Evolutionary conservation across 2,329 filamentous ascomycete genomes (phyloP).

Genomic region (Chaetomium globosum): DNA sequence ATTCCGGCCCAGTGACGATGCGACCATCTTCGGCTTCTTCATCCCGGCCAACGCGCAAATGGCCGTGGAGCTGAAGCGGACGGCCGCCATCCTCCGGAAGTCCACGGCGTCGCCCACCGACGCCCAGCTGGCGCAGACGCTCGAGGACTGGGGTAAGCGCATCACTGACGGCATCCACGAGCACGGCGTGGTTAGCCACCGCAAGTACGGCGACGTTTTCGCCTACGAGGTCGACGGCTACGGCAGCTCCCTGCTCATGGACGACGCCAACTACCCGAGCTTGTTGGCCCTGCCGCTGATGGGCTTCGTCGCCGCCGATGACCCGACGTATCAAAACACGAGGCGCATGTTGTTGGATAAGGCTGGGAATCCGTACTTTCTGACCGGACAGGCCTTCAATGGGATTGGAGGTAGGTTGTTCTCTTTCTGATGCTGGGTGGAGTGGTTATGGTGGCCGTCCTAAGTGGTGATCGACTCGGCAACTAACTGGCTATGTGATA

Average conservation of each 20-base stretch:
- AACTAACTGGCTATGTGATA: slow-evolving; percentile 30
- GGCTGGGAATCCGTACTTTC: slow-evolving; percentile 82
- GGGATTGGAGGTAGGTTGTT: slow-evolving; percentile 77
- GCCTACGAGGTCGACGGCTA: slow-evolving; percentile 89
- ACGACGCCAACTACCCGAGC: slow-evolving; percentile 85
- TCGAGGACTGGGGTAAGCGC: slow-evolving; percentile 60
- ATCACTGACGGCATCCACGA: slow-evolving; percentile 81
- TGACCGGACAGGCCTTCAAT: slow-evolving; percentile 73
- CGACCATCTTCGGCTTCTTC: slow-evolving; percentile 90
- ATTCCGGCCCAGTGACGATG: slow-evolving; percentile 93
- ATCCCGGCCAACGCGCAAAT: slow-evolving; percentile 98
- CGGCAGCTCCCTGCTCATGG: slow-evolving; percentile 80
- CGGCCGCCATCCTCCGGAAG: slow-evolving; percentile 66
- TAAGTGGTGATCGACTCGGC: not conserved
- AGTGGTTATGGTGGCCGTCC: not conserved
- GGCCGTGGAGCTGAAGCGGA: slow-evolving; percentile 79
- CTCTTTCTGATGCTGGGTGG: not conserved
- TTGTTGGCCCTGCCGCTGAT: slow-evolving; percentile 76
- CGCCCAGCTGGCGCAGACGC: slow-evolving; percentile 54
- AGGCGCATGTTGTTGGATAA: slow-evolving; percentile 74
- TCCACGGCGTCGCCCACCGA: slow-evolving; percentile 55
- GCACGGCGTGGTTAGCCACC: slow-evolving; percentile 77
- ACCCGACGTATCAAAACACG: slow-evolving; percentile 83
- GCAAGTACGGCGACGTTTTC: slow-evolving; percentile 76
- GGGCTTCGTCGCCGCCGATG: slow-evolving; percentile 67